Evolutionary conservation across 768 basidiomycete genomes (phyloP).

Genomic region (Chalciporus chontae): DNA sequence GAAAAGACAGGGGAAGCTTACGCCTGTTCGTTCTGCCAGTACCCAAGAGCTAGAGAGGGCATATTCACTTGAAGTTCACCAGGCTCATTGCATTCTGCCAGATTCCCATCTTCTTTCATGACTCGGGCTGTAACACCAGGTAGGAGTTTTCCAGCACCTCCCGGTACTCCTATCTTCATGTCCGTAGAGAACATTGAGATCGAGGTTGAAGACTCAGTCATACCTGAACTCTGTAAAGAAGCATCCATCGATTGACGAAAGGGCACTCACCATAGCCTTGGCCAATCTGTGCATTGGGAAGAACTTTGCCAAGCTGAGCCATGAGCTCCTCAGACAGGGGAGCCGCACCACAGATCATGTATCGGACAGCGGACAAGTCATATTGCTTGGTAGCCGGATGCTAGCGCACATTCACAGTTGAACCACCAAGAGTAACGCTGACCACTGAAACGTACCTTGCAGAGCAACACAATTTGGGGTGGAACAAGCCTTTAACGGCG

Average conservation of each 20-base stretch:
- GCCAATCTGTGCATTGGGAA: conserved; percentile 60
- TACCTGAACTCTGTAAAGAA: conserved; percentile 38
- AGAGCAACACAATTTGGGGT: conserved; percentile 62
- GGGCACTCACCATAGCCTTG: conserved; percentile 54
- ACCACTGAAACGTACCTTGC: conserved; percentile 46
- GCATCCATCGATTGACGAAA: not conserved
- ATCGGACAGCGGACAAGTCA: conserved; percentile 51
- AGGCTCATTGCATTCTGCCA: conserved; percentile 51
- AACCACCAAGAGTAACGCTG: not conserved
- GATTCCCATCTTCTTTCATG: conserved; percentile 53
- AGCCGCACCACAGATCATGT: conserved; percentile 57
- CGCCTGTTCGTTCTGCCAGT: conserved; percentile 60
- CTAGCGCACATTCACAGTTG: conserved; percentile 27
- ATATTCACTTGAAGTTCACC: conserved; percentile 56
- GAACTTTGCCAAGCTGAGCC: conserved; percentile 37
- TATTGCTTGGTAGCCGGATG: conserved; percentile 49
- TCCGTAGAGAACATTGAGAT: conserved; percentile 47
- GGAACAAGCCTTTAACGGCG: conserved; percentile 49
- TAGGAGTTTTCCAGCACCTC: conserved; percentile 45
- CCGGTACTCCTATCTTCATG: conserved; percentile 47
- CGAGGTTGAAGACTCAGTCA: conserved; percentile 63
- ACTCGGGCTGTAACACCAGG: conserved; percentile 56
- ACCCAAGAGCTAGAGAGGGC: conserved; percentile 39
- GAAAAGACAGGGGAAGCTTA: conserved; percentile 31
- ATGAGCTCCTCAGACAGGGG: conserved; percentile 59